phyloP scores from a whole-genome alignment of 441 rosid genomes.

The Croton setiger region DNA sequence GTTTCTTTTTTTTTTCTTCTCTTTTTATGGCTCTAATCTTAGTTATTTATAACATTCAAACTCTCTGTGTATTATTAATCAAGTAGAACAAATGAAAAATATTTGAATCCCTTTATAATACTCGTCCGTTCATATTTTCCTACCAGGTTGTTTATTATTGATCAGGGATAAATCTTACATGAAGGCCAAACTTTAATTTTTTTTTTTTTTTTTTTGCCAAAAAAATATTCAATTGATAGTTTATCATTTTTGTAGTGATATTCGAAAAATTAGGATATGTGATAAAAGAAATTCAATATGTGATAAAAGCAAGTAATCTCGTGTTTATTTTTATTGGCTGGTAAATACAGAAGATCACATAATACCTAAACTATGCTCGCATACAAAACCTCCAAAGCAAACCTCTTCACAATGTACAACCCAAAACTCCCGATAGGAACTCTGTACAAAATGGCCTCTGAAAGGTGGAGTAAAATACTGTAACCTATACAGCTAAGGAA shows the following conservation, averaged over 20 bases:
- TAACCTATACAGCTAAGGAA: neutral
- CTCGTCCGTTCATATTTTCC: too few relatives aligned
- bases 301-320: neutral
- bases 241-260: too few relatives aligned
- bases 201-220: too few relatives aligned
- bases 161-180: too few relatives aligned
- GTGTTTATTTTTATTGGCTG: neutral
- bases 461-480: neutral
- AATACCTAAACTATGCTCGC: neutral
- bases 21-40: neutral
- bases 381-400: slow-evolving; percentile 2
- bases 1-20: neutral
- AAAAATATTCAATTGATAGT: too few relatives aligned
- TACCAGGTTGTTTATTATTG: too few relatives aligned
- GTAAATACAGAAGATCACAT: neutral
- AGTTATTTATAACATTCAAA: too few relatives aligned
- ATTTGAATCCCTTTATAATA: too few relatives aligned
- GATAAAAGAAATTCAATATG: too few relatives aligned
- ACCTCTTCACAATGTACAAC: neutral
- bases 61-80: neutral
- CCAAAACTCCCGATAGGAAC: slow-evolving; percentile 22
- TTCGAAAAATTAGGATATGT: too few relatives aligned
- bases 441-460: slow-evolving; percentile 31
- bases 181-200: too few relatives aligned
- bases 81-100: neutral